A percentile compares a stretch with the other conserved stretches of the same genome.
phyloP scores from a whole-genome alignment of 2,329 filamentous ascomycete species.

The Venturia oleaginea region DNA sequence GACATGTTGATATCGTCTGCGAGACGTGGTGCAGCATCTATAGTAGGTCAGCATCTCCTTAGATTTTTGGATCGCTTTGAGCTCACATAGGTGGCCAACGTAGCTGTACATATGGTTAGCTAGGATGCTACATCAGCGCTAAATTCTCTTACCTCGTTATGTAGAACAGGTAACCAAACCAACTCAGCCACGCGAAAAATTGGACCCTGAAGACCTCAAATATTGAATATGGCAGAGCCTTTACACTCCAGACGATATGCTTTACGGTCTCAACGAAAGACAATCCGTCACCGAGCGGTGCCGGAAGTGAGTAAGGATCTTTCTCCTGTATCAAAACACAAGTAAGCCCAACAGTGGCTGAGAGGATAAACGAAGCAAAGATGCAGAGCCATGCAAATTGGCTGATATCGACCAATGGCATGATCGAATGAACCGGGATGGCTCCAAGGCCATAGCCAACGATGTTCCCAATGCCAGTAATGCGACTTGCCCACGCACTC shows the following conservation, averaged over 20 bases:
- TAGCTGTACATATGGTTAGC: not conserved
- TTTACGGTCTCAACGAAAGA: slow-evolving; percentile 9
- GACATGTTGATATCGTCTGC: slow-evolving; percentile 1
- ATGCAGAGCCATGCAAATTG: slow-evolving; percentile 18
- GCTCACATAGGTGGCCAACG: slow-evolving; percentile 11
- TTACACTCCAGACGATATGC: slow-evolving; percentile 12
- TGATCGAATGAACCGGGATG: slow-evolving; percentile 12
- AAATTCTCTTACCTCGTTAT: slow-evolving; percentile 18
- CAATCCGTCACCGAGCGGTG: not conserved
- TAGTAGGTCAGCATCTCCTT: not conserved
- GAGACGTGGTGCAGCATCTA: slow-evolving; percentile 12
- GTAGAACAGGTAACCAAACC: slow-evolving; percentile 30
- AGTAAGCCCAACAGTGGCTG: slow-evolving; percentile 6
- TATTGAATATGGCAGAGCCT: slow-evolving; percentile 12
- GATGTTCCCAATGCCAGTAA: slow-evolving; percentile 24
- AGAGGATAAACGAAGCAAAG: slow-evolving; percentile 13
- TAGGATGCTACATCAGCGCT: slow-evolving; percentile 16
- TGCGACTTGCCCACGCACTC: slow-evolving; percentile 23
- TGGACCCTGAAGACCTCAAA: slow-evolving; percentile 48
- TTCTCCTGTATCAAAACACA: slow-evolving; percentile 6
- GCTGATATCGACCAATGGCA: slow-evolving; percentile 17
- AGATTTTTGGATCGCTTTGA: not conserved
- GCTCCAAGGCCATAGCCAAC: slow-evolving; percentile 24
- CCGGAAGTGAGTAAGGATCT: slow-evolving; percentile 5
- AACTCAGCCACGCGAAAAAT: slow-evolving; percentile 38